A percentile compares a stretch with the other conserved stretches of the same genome.
phyloP scores from a whole-genome alignment of 2,329 filamentous ascomycete genomes.

The Aureobasidium sp. region DNA sequence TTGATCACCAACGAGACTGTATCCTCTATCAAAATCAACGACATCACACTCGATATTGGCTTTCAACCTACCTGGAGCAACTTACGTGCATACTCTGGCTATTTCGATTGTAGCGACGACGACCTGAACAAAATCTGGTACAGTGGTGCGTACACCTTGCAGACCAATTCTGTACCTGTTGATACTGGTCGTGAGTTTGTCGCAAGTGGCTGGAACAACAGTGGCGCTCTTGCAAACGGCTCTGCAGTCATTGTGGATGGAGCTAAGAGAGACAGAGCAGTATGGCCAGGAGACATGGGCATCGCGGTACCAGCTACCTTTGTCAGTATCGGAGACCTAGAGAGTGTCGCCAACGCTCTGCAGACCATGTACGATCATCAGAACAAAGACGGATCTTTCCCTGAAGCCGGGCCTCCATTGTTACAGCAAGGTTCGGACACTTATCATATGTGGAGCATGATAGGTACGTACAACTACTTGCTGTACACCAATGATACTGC shows the following conservation, averaged over 20 bases:
- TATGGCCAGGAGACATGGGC: constrained; percentile 45
- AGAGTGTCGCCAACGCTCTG: constrained; percentile 42
- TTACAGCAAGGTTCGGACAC: constrained; percentile 25
- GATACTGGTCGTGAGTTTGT: constrained; percentile 28
- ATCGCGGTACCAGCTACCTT: constrained; percentile 41
- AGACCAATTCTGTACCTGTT: constrained; percentile 31
- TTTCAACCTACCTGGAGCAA: constrained; percentile 47
- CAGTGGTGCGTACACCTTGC: constrained; percentile 38
- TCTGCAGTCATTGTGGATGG: constrained; percentile 33
- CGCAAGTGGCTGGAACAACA: constrained; percentile 29
- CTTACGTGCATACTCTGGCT: constrained; percentile 32
- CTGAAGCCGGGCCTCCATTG: constrained; percentile 35
- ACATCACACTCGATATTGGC: constrained; percentile 38
- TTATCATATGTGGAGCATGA: constrained; percentile 46
- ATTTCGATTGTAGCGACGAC: constrained; percentile 32
- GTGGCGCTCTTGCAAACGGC: constrained; percentile 28
- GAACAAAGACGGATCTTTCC: constrained; percentile 31
- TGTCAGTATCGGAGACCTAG: constrained; percentile 38
- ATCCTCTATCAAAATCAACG: constrained; percentile 32
- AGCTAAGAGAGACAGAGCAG: constrained; percentile 33
- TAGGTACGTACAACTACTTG: constrained; percentile 53
- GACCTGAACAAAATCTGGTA: constrained; percentile 53
- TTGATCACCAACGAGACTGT: constrained; percentile 29
- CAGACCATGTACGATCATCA: constrained; percentile 42
- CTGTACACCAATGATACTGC: constrained; percentile 47